Conservation (phyloP, 352 stramenopile species). For the Globisporangium sylvaticum region DNA sequence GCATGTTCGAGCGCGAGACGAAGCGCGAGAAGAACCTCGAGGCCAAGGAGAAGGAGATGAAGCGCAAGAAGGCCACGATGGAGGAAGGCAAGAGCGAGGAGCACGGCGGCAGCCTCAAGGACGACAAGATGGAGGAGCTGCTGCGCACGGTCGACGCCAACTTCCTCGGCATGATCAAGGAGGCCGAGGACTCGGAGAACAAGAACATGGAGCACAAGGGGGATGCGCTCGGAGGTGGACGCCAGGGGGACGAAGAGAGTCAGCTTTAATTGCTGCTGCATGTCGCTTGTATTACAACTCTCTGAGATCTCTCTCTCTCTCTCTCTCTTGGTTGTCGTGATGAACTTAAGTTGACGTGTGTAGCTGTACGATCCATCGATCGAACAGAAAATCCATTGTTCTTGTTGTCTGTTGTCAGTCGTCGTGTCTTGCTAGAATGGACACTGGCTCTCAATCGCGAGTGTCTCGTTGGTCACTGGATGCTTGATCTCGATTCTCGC, state of each 20-base stretch:
- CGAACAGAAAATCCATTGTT: neutral
- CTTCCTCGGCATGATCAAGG: conserved; percentile 95
- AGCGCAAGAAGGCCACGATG: conserved; percentile 75
- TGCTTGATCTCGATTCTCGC: conserved; percentile 35
- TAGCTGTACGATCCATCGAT: neutral
- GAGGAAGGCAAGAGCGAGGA: conserved; percentile 81
- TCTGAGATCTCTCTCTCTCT: neutral
- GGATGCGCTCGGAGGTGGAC: conserved; percentile 29
- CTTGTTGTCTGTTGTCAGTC: neutral
- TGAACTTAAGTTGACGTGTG: conserved; percentile 3
- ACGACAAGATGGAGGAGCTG: conserved; percentile 94
- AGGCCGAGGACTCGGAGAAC: conserved; percentile 90
- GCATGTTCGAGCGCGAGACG: conserved; percentile 97
- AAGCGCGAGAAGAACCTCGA: conserved; percentile 95
- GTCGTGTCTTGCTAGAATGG: conserved; percentile 14
- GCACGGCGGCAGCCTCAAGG: conserved; percentile 52
- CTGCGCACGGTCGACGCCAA: conserved; percentile 92
- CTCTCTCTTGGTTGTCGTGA: neutral
- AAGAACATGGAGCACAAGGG: conserved; percentile 86
- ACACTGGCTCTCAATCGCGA: conserved; percentile 35
- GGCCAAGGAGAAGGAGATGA: conserved; percentile 86
- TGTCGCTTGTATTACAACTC: conserved; percentile 1
- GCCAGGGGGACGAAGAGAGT: conserved; percentile 28
- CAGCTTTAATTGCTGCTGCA: conserved; percentile 8
- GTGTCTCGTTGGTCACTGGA: conserved; percentile 30